Evolutionary conservation across 768 basidiomycete genomes (phyloP), one percentile per base, ranked within the genome.

Genomic region (Naganishia friedmannii): DNA sequence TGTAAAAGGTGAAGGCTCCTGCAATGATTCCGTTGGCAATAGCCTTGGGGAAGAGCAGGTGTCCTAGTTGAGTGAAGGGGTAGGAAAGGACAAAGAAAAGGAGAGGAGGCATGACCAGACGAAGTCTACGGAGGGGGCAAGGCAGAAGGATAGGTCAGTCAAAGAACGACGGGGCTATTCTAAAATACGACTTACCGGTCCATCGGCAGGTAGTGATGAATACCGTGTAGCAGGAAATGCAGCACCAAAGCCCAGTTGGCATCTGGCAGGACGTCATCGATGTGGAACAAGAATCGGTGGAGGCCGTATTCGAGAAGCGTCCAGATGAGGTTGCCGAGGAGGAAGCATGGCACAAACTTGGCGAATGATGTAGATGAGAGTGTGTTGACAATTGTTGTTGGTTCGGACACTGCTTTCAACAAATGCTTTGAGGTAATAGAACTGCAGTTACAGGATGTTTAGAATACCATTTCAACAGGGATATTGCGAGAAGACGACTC

Each of bases 191-290:
- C 86, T 72, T 77, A 91, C 90, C 88, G 84, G 78, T 96, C 93
- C 93, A 97, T 96, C 19, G 93, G 96, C 73, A 99, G 84, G 77
- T 94, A 99, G 81, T 99, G 96, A 78, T 99, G 96, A 42, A 99
- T 88, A 19, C 96, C 96, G 77, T 98, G 96, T 78, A 92, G 84
- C 76, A 91, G 79, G 83, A 99, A 99, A 79, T 99, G 96, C 29
- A 97, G 78, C 53, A 88, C 87, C 77, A 98, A 84, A 82, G 89
- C 91, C 65, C 83, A 82, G 6, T 89, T 89, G 69, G 83, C 84
- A 81, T 99, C 96, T 2, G 96, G 96, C 26, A 99, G 86, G 76
- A 85, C 81, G 10, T 87, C 85, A 77, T 99, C 96, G 75, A 99
- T 83, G 81, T 99, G 96, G 87, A 99, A 99, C 60, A 99, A 83